A percentile compares a stretch with the other conserved stretches of the same genome.
phyloP scores from a whole-genome alignment of 805 yeast genomes.

The Kodamaea neixiangensis region DNA sequence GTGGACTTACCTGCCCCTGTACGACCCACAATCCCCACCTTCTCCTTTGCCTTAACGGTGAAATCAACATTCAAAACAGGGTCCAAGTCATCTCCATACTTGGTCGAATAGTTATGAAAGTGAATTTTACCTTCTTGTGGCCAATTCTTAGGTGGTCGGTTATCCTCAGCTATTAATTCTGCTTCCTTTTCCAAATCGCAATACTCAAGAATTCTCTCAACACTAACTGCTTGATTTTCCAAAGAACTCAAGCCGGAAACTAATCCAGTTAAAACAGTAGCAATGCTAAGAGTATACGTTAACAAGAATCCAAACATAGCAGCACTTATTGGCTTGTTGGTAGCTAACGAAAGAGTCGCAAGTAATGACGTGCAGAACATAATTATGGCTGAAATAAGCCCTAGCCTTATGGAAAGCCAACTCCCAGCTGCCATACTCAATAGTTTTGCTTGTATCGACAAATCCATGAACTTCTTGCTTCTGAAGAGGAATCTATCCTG shows the following conservation, averaged over 20 bases:
- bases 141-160: constrained; percentile 55
- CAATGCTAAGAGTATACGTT: constrained; percentile 62
- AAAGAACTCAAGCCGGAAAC: constrained; percentile 59
- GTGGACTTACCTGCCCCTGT: constrained; percentile 78
- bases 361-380: constrained; percentile 53
- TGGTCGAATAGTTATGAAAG: constrained; percentile 72
- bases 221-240: constrained; percentile 66
- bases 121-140: constrained; percentile 70
- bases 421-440: no score
- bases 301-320: constrained; percentile 66
- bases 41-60: constrained; percentile 69
- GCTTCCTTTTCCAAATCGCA: constrained; percentile 49
- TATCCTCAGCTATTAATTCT: constrained; percentile 39
- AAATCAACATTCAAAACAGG: constrained; percentile 71
- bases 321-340: constrained; percentile 48
- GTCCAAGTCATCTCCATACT: constrained; percentile 80
- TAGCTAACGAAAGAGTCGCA: constrained; percentile 41
- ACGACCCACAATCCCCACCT: constrained; percentile 95
- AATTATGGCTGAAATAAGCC: constrained; percentile 58
- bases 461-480: constrained; percentile 52
- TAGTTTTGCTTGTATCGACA: constrained; percentile 45
- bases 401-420: constrained; percentile 66
- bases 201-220: constrained; percentile 68
- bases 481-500: constrained; percentile 57
- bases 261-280: constrained; percentile 58